phyloP scores from a whole-genome alignment of 2,329 filamentous ascomycete species.

The Plectosphaerella cucumerina region DNA sequence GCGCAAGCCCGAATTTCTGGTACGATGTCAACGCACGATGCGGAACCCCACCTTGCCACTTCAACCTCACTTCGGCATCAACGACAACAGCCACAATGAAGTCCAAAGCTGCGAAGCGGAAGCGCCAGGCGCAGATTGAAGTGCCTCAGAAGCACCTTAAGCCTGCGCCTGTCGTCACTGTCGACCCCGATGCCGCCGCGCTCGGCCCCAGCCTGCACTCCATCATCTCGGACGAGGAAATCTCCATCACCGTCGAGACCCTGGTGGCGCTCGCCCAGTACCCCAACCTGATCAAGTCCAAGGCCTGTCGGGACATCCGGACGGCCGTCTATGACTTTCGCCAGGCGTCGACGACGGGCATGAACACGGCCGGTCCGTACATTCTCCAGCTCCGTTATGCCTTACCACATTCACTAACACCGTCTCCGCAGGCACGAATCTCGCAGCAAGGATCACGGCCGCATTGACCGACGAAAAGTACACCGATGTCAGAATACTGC shows the following conservation, averaged over 20 bases:
- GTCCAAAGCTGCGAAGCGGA: conserved; percentile 41
- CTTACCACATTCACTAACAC: not conserved
- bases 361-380: conserved; percentile 48
- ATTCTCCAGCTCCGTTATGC: not conserved
- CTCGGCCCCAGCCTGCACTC: conserved; percentile 45
- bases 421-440: conserved; percentile 37
- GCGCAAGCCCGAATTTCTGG: too few relatives aligned
- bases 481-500: conserved; percentile 58
- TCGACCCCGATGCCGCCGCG: conserved; percentile 28
- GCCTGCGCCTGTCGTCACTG: conserved; percentile 23
- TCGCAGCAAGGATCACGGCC: conserved; percentile 62
- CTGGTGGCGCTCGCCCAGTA: conserved; percentile 54
- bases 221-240: conserved; percentile 58
- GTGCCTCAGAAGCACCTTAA: conserved; percentile 34
- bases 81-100: conserved; percentile 27
- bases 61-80: not conserved
- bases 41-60: not conserved
- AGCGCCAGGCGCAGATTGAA: conserved; percentile 32
- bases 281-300: conserved; percentile 62
- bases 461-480: conserved; percentile 63
- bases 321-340: conserved; percentile 66
- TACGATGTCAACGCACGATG: too few relatives aligned
- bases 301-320: conserved; percentile 62
- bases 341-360: conserved; percentile 63
- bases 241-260: conserved; percentile 64